Evolutionary conservation across 2,329 filamentous ascomycete species (phyloP), one percentile per base, ranked within the genome.

Genomic region (Metarhizium robertsii): DNA sequence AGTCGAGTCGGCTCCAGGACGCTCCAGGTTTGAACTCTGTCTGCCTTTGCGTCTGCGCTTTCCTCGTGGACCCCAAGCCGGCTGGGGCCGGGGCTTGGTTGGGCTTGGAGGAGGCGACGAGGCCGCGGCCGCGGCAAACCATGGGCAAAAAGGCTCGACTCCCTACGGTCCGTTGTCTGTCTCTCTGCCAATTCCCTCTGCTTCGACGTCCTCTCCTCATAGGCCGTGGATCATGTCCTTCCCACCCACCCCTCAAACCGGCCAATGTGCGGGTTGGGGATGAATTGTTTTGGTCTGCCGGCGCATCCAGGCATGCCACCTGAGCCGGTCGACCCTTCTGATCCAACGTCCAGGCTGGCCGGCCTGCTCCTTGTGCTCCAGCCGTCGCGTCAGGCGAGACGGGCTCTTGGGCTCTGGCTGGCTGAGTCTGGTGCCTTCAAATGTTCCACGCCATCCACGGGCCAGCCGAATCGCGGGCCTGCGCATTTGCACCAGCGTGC

Each of bases 211-310:
- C 6, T 8, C 43, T 48, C 38, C 20, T 18, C 42, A 46, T 53
- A 14, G n/a, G 34, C 40, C 40, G 42, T 46, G 13, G 40, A 18
- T 53, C 45, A 25, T 25, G 25, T n/a, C 51, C 42, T 53, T 43
- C 40, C 36, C 51, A 53, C 25, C 38, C 51, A 36, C 40, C 51
- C 42, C 42, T 46, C 42, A 25, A 47, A 47, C 51, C 52, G 52
- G 52, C 52, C 52, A 46, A 53, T 53, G 34, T 32, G 45, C 16
- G 46, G n/a, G 30, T 32, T 14, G 29, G 40, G 43, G 40, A 20
- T 32, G 25, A 14, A 40, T 46, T 32, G 29, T 46, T 47, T 25
- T 11, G 20, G 11, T 14, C 13, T 16, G 25, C 45, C 25, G 20
- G 20, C 45, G 45, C 10, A 14, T 30, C 45, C 20, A 48, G 13